Evolutionary conservation across 2,329 filamentous ascomycete genomes (phyloP).

Genomic region (Canariomyces notabilis): DNA sequence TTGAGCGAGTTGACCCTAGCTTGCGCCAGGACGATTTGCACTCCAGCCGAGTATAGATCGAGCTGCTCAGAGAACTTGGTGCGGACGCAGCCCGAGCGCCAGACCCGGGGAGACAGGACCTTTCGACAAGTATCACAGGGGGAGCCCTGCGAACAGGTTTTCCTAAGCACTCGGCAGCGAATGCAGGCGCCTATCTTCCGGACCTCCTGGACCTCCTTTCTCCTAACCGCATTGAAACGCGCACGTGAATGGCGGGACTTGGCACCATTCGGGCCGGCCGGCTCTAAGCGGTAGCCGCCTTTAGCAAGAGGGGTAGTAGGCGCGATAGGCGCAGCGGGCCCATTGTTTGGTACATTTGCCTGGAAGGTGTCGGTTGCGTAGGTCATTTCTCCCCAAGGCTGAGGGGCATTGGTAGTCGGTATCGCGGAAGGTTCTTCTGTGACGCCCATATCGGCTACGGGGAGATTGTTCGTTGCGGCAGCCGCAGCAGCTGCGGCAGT

Average conservation of each 20-base stretch:
- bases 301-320: constrained; percentile 29
- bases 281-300: constrained; percentile 53
- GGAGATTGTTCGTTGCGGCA: constrained; percentile 15
- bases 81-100: constrained; percentile 59
- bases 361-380: constrained; percentile 38
- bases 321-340: constrained; percentile 19
- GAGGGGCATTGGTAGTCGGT: constrained; percentile 23
- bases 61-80: constrained; percentile 58
- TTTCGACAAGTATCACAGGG: constrained; percentile 61
- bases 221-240: constrained; percentile 52
- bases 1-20: constrained; percentile 54
- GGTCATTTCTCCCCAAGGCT: constrained; percentile 52
- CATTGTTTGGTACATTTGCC: constrained; percentile 24
- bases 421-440: constrained; percentile 7
- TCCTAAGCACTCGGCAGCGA: constrained; percentile 59
- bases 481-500: constrained; percentile 18
- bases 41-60: constrained; percentile 58
- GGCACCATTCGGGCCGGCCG: constrained; percentile 40
- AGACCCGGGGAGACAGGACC: constrained; percentile 59
- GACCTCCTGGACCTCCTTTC: constrained; percentile 61
- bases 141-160: constrained; percentile 60
- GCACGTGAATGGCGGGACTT: constrained; percentile 51
- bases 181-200: constrained; percentile 62
- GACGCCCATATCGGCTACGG: constrained; percentile 17
- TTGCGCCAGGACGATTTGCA: constrained; percentile 58